Percentiles rank a stretch among this genome's conserved stretches.
phyloP scores from a whole-genome alignment of 305 asterid genomes.

The Plantago coronopus region DNA sequence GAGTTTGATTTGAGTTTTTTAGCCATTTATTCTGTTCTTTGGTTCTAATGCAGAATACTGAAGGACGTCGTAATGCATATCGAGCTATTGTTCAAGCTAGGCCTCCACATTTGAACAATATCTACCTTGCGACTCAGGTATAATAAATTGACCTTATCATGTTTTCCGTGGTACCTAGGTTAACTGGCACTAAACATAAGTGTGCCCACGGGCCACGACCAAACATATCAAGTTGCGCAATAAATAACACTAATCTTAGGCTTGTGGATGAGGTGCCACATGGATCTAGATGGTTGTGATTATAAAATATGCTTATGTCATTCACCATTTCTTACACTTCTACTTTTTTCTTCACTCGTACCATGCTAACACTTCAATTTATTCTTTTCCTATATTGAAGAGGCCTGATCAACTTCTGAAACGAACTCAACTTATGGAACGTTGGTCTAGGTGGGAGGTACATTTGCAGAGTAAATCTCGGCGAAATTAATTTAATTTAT shows the following conservation, averaged over 20 bases:
- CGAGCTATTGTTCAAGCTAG: slow-evolving; percentile 98
- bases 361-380: background rate
- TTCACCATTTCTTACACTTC: background rate
- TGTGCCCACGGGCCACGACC: too few relatives aligned
- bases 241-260: slow-evolving; percentile 16
- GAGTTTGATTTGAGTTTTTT: slow-evolving; percentile 16
- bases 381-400: slow-evolving; percentile 46
- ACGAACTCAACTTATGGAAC: slow-evolving; percentile 98
- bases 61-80: slow-evolving; percentile 81
- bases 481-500: slow-evolving; percentile 21
- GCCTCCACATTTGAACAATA: slow-evolving; percentile 92
- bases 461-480: slow-evolving; percentile 32
- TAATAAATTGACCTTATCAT: slow-evolving; percentile 25
- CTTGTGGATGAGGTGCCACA: slow-evolving; percentile 14
- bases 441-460: slow-evolving; percentile 99
- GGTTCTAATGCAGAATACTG: slow-evolving; percentile 56
- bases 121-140: slow-evolving; percentile 99
- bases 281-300: slow-evolving; percentile 18
- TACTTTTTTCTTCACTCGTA: too few relatives aligned
- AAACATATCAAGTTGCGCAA: slow-evolving; percentile 17
- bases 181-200: slow-evolving; percentile 11
- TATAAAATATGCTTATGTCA: slow-evolving; percentile 19
- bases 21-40: slow-evolving; percentile 21
- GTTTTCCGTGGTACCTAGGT: slow-evolving; percentile 23
- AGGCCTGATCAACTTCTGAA: slow-evolving; percentile 95